Percentiles rank a stretch among this genome's conserved stretches.
phyloP scores from a whole-genome alignment of 2,329 filamentous ascomycete genomes.

The Diaporthe citri region DNA sequence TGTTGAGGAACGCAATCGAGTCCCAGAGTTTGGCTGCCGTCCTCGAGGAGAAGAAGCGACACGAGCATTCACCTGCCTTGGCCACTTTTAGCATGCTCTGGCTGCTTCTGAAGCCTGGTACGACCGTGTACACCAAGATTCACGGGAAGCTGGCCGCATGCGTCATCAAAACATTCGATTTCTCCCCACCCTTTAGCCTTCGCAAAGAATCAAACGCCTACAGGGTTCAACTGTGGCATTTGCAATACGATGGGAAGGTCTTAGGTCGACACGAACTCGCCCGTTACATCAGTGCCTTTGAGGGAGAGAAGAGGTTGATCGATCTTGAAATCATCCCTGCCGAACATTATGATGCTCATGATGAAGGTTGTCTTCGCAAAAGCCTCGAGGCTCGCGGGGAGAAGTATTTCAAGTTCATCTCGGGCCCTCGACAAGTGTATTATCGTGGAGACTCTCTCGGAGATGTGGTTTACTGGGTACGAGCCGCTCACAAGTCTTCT shows the following conservation, averaged over 20 bases:
- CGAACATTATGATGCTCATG: not conserved
- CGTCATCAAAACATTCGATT: not conserved
- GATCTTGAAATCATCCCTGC: not conserved
- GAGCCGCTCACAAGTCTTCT: not conserved
- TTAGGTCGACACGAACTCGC: not conserved
- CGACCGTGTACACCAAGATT: not conserved
- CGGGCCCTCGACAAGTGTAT: not conserved
- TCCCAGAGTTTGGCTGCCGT: not conserved
- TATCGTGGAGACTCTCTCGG: not conserved
- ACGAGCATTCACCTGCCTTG: not conserved
- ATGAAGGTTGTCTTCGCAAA: not conserved
- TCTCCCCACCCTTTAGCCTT: not conserved
- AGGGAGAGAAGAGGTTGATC: not conserved
- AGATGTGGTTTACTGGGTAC: not conserved
- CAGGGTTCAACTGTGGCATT: not conserved
- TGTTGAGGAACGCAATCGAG: not conserved
- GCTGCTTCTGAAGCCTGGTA: slow-evolving; percentile 3
- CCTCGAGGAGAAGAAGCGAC: not conserved
- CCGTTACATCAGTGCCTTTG: not conserved
- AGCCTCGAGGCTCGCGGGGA: not conserved
- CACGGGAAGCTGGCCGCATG: not conserved
- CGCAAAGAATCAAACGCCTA: not conserved
- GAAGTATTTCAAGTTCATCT: not conserved
- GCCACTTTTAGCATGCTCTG: not conserved
- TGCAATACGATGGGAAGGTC: not conserved